A percentile compares a stretch with the other conserved stretches of the same genome.
Evolutionary conservation across 805 yeast species (phyloP).

Genomic region (Cyberlindnera bimundalis): DNA sequence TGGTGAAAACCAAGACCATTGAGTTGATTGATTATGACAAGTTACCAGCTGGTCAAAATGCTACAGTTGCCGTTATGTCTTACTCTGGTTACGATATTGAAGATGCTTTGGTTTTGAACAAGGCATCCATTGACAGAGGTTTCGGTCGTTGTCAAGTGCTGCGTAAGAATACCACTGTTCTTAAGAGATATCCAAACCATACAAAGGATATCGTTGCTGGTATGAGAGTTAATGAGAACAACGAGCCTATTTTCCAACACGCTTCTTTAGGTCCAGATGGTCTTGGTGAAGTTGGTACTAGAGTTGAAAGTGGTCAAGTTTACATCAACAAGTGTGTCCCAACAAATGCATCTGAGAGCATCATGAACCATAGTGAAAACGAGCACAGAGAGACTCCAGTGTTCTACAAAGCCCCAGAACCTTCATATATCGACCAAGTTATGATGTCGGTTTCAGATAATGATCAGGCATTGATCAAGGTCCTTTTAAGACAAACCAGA

Average conservation of each 20-base stretch:
- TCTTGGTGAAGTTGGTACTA: constrained; percentile 91
- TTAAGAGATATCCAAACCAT: constrained; percentile 91
- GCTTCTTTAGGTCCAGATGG: constrained; percentile 90
- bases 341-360: constrained; percentile 67
- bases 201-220: constrained; percentile 90
- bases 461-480: constrained; percentile 92
- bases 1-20: constrained; percentile 97
- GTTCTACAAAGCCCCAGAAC: constrained; percentile 90
- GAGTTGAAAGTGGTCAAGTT: constrained; percentile 88
- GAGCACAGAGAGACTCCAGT: constrained; percentile 90
- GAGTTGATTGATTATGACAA: constrained; percentile 94
- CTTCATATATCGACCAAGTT: constrained; percentile 93
- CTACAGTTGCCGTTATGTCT: constrained; percentile 98
- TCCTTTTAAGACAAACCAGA: constrained; percentile 88
- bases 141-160: constrained; percentile 97
- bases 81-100: constrained; percentile 99
- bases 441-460: constrained; percentile 95
- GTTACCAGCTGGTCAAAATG: constrained; percentile 98
- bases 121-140: constrained; percentile 91
- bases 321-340: constrained; percentile 94
- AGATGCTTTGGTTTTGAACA: constrained; percentile 94
- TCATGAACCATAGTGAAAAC: constrained; percentile 32
- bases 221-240: constrained; percentile 80
- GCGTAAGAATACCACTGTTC: constrained; percentile 82
- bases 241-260: constrained; percentile 83